phyloP scores from a whole-genome alignment of 371 early-diverging fungal genomes.

The Amoeboradix gromovi region DNA sequence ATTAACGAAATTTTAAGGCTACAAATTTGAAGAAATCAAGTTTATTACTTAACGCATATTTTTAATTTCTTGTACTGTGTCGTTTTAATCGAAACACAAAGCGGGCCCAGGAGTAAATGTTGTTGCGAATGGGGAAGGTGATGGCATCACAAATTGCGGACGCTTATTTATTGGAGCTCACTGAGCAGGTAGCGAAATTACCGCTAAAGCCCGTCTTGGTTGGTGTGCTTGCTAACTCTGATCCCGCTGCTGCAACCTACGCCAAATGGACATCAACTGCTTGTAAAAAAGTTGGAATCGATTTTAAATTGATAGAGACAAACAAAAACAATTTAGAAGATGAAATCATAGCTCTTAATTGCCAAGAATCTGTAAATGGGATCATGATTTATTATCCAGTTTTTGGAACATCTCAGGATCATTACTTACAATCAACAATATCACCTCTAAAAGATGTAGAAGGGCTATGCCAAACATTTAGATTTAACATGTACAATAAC shows the following conservation, averaged over 20 bases:
- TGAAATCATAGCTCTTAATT: conserved; percentile 53
- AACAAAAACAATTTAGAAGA: conserved; percentile 51
- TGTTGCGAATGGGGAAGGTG: background rate
- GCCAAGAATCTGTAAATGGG: conserved; percentile 46
- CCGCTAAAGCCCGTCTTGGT: conserved; percentile 38
- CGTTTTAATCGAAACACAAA: no score
- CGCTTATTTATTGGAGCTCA: background rate
- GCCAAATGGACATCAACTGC: conserved; percentile 71
- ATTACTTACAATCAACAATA: conserved; percentile 66
- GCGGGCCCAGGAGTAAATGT: background rate
- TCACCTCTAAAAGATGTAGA: conserved; percentile 71
- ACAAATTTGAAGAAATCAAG: no score
- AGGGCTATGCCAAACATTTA: conserved; percentile 68
- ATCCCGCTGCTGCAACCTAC: conserved; percentile 59
- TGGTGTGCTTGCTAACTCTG: conserved; percentile 76
- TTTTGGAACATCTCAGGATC: conserved; percentile 61
- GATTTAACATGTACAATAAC: conserved; percentile 80
- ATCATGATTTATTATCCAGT: conserved; percentile 88
- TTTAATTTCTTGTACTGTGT: no score
- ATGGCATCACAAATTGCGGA: background rate
- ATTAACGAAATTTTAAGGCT: no score
- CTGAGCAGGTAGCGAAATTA: background rate
- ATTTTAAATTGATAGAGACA: conserved; percentile 57
- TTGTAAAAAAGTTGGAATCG: conserved; percentile 57
- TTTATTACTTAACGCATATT: no score